Base-by-base conservation (phyloP, 1,284 basidiomycete genomes). In the Meira nashicola region DNA sequence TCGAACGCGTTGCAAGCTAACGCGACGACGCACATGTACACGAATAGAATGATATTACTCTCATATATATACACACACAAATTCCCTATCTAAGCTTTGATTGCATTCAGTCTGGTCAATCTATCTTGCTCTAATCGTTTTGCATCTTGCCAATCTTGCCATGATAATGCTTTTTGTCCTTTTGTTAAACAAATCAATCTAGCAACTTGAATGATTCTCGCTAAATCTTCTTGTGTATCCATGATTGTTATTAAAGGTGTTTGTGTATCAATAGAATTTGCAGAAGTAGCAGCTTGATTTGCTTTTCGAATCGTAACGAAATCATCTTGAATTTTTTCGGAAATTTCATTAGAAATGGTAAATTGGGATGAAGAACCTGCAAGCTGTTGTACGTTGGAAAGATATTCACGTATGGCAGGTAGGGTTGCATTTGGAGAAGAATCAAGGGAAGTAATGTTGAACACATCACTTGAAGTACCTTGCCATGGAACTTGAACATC, bases 311-410 rank as follows among this genome's bases (percentile, higher is more conserved):
- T 62, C 25, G 61, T 59, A 12, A 76, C 74, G 63, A 76, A 76
- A 37, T 74, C 71, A 17, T 68, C 47, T 55, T 73, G 68, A 49
- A 76, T 74, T 25, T 67, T 63, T 47, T 70, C 63, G 47, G 71
- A 70, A 37, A 76, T 65, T 15, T 39, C 51, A 12, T 70, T 68
- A 3, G 66, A 61, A 17, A 74, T 68, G 6, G 55, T 38, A 51
- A 47, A 48, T 28, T 7, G 44, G 14, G 14, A n/a, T 46, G 44
- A 9, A 10, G 8, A 21, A 9, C 10, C 14, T 10, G 44, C 14
- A n/a, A n/a, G 44, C 44, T 11, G 10, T 17, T 46, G 44, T 10
- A 46, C 44, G 14, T 12, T n/a, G 10, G 44, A 9, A 21, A 46
- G 44, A 21, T 46, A 46, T 10, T 46, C 14, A n/a, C 44, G 8